Evolutionary conservation across 2,329 filamentous ascomycete genomes (phyloP), one percentile per base, ranked within the genome.

Genomic region (Aureobasidium sp.): DNA sequence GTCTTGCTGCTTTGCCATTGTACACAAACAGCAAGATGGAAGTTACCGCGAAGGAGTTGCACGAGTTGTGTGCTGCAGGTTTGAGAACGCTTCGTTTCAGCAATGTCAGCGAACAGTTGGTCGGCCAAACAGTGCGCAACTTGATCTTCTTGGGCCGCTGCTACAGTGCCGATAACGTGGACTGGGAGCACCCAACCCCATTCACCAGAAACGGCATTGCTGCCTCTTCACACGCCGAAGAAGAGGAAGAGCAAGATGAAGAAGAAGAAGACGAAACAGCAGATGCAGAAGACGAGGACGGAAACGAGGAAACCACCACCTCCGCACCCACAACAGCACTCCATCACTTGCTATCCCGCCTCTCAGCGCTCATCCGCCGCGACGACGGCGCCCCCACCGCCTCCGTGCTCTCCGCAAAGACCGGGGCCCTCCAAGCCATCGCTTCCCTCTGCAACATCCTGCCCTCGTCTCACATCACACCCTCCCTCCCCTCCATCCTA

Each of bases 71-170:
- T 77, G 74, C 84, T 77, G 71, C 82, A 80, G 74, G 84, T 81
- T 64, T 85, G 64, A 73, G 78, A 64, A 80, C 80, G 51, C 76
- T 96, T 48, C 84, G 84, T 52, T 64, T 64, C 53, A 52, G 51
- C 20, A 84, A 83, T 0, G 80, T 82, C 0, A 83, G 82, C 57
- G 87, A 94, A 69, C 81, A 85, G 11, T 79, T 97, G n/a, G 89
- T 89, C 1, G 81, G 84, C 45, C 90, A 96, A 71, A 86, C 86
- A 14, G 85, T 90, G 4, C 88, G 91, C 66, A 91, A 96, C 65
- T 79, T 96, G 39, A 81, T 93, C 41, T 96, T 96, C 78, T 79
- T 99, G 0, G 90, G 87, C 45, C 84, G 81, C 64, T 86, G 78
- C 69, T 83, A 84, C 63, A 81, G 81, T 15, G 82, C 82, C 37